phyloP scores from a whole-genome alignment of 176 grass and related monocot genomes.

The Oryza longistaminata region DNA sequence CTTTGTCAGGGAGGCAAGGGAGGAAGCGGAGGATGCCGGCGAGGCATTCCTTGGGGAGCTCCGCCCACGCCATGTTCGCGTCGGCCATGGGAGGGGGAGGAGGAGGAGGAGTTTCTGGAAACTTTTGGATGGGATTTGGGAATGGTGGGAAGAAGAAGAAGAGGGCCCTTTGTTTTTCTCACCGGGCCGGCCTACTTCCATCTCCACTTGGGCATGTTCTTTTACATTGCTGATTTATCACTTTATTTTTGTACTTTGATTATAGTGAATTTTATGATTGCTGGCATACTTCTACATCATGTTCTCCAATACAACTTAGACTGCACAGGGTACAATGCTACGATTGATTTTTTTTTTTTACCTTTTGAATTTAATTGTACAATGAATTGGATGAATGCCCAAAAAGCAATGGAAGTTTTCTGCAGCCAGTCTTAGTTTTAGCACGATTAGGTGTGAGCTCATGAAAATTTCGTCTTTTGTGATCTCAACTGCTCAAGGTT shows the following conservation, averaged over 20 bases:
- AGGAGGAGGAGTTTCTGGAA: neutral
- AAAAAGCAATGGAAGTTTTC: neutral
- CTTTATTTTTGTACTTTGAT: neutral
- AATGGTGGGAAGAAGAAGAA: too few relatives aligned
- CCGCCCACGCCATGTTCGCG: neutral
- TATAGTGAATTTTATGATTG: neutral
- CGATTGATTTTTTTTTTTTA: neutral
- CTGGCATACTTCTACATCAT: neutral
- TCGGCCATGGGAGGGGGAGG: neutral
- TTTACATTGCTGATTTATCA: neutral
- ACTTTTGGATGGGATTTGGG: neutral
- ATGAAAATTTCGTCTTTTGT: neutral
- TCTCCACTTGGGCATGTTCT: neutral
- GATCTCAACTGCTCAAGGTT: neutral
- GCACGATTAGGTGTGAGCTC: neutral
- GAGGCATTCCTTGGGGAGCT: neutral
- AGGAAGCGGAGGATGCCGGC: neutral
- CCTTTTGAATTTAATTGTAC: neutral
- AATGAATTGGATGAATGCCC: neutral
- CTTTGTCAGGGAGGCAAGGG: conserved; percentile 1
- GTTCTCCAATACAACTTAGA: neutral
- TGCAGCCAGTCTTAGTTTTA: neutral
- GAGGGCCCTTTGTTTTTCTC: neutral
- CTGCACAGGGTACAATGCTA: neutral
- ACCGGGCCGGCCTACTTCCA: neutral